Evolutionary conservation across 2,329 filamentous ascomycete species (phyloP).

Genomic region (Fusarium oxysporum): DNA sequence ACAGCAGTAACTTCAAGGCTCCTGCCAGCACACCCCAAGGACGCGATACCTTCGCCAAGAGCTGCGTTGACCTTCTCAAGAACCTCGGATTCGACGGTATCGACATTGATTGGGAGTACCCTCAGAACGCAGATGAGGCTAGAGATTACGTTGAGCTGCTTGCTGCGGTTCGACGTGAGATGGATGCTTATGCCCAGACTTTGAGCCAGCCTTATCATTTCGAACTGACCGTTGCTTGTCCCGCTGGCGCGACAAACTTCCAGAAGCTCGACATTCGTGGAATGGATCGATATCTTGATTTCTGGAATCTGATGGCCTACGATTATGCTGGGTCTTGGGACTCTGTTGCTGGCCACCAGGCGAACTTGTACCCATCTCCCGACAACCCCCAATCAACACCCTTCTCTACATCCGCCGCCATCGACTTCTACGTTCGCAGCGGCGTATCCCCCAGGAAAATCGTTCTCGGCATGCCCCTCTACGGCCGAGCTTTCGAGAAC

Average conservation of each 20-base stretch:
- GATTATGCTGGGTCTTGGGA: constrained; percentile 91
- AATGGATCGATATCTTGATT: constrained; percentile 76
- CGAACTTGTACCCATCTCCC: constrained; percentile 76
- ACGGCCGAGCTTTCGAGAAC: constrained; percentile 84
- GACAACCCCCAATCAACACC: constrained; percentile 75
- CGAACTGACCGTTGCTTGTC: constrained; percentile 73
- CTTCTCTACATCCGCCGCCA: constrained; percentile 78
- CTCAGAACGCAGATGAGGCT: constrained; percentile 65
- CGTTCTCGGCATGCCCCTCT: constrained; percentile 91
- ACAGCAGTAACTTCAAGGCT: constrained; percentile 82
- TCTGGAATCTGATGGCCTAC: constrained; percentile 90
- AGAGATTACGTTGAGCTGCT: constrained; percentile 70
- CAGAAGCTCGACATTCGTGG: constrained; percentile 69
- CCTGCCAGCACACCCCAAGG: constrained; percentile 79
- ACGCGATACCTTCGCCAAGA: constrained; percentile 76
- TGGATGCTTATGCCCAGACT: constrained; percentile 67
- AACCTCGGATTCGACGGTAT: constrained; percentile 82
- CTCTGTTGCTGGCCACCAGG: constrained; percentile 75
- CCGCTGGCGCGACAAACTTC: constrained; percentile 72
- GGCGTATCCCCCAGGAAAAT: constrained; percentile 79
- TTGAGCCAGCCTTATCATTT: constrained; percentile 63
- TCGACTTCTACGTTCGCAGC: constrained; percentile 75
- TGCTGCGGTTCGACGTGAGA: constrained; percentile 63
- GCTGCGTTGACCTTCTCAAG: constrained; percentile 79
- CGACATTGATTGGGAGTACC: constrained; percentile 78